Evolutionary conservation across 139 green algal genomes (phyloP).

Genomic region (Coelastrella sp.): DNA sequence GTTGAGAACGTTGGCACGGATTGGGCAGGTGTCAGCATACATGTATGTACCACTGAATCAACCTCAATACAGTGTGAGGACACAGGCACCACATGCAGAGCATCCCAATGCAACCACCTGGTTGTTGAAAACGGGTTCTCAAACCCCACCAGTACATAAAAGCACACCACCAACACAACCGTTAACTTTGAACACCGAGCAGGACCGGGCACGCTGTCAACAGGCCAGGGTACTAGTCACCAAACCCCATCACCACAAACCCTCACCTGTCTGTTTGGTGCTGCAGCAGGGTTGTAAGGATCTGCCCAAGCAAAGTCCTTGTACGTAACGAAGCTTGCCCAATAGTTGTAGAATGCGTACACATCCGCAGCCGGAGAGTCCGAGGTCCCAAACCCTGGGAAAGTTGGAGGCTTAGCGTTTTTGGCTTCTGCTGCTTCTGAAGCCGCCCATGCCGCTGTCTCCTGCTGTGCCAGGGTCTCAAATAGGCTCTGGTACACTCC

Average conservation of each 20-base stretch:
- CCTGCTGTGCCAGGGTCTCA: slow-evolving; percentile 74
- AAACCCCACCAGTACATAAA: too few relatives aligned
- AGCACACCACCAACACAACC: too few relatives aligned
- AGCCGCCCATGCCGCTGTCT: slow-evolving; percentile 58
- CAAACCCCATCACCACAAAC: neutral
- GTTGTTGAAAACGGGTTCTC: too few relatives aligned
- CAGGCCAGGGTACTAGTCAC: too few relatives aligned
- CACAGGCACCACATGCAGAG: too few relatives aligned
- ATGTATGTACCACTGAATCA: too few relatives aligned
- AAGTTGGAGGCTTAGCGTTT: slow-evolving; percentile 9
- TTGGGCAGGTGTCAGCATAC: too few relatives aligned
- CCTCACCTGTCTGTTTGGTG: slow-evolving; percentile 75
- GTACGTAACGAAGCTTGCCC: slow-evolving; percentile 83
- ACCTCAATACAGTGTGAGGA: too few relatives aligned
- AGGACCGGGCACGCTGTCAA: too few relatives aligned
- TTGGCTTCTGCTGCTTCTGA: neutral
- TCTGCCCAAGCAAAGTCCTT: slow-evolving; percentile 94
- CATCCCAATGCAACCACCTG: too few relatives aligned
- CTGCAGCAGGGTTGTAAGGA: slow-evolving; percentile 85
- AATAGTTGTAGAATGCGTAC: slow-evolving; percentile 88
- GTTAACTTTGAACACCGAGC: too few relatives aligned
- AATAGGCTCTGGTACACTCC: slow-evolving; percentile 91
- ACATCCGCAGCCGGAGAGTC: slow-evolving; percentile 63
- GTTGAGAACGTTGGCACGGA: too few relatives aligned
- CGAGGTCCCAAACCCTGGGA: slow-evolving; percentile 52